Conservation (phyloP, 345 rosid genomes). For the Eucalyptus paniculata region DNA sequence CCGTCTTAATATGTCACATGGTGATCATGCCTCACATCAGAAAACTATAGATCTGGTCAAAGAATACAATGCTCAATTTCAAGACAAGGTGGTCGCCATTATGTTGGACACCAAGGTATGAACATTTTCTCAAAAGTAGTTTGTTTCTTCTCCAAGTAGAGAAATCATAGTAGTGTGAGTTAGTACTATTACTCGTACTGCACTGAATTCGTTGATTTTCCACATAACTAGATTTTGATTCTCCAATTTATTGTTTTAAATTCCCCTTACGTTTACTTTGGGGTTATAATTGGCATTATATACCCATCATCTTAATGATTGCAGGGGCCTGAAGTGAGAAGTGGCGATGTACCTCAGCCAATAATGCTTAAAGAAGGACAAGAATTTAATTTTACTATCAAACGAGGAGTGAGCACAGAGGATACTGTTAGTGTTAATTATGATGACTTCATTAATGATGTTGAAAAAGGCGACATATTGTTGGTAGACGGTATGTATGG, state of each 20-base stretch:
- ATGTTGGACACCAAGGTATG: slow-evolving; percentile 95
- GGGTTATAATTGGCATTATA: not conserved
- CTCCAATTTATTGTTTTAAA: not conserved
- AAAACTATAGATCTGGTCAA: slow-evolving; percentile 78
- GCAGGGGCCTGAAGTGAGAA: slow-evolving; percentile 99
- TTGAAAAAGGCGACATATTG: slow-evolving; percentile 76
- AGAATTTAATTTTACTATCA: slow-evolving; percentile 80
- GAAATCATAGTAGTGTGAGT: not conserved
- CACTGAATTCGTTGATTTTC: not conserved
- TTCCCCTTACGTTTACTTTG: not conserved
- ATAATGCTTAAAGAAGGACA: slow-evolving; percentile 67
- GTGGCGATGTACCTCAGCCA: slow-evolving; percentile 92
- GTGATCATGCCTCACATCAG: slow-evolving; percentile 89
- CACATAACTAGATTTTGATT: not conserved
- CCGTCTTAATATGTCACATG: slow-evolving; percentile 93
- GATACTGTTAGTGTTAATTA: slow-evolving; percentile 92
- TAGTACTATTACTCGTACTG: not conserved
- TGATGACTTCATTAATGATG: slow-evolving; percentile 82
- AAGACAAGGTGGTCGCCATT: slow-evolving; percentile 73
- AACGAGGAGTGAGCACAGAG: slow-evolving; percentile 61
- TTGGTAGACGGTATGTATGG: slow-evolving; percentile 72
- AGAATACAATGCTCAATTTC: slow-evolving; percentile 78
- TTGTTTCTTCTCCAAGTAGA: not conserved
- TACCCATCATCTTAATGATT: not conserved
- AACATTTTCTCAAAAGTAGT: not conserved